Evolutionary conservation across 495 filamentous ascomycete species (phyloP), one percentile per base, ranked within the genome.

Genomic region (Pseudoneurospora amorphoporcata): DNA sequence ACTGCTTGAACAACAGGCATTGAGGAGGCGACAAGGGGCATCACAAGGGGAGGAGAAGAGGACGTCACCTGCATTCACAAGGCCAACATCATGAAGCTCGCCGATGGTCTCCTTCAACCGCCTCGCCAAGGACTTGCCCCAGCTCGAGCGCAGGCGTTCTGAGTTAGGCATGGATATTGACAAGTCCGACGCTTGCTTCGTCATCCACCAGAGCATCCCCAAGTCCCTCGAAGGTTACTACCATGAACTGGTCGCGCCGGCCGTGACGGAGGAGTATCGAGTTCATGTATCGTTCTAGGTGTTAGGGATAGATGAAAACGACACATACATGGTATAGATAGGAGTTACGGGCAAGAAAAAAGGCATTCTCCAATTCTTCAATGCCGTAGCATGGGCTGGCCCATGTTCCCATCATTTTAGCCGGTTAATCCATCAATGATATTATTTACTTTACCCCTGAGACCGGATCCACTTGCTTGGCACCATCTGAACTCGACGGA

Each of bases 61-160:
- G 23, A 23, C 23, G 93, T 98, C 38, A 98, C 94, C 74, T 97
- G 94, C 84, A 97, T 99, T 78, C 96, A 99, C 89, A 99, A 99
- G 87, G 96, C 95, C 80, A 99, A 98, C 87, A 99, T 99, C 86
- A 99, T 99, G 95, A 98, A 99, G 88, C 87, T 99, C 69, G 95
- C 94, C 83, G 95, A 98, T 79, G 95, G 95, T 85, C 91, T 99
- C 73, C 68, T 95, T 98, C 88, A 92, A 97, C 84, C 89, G 90
- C 76, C 90, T 96, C 75, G 93, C 94, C 69, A 91, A 94, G 83
- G 92, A 97, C 79, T 98, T 94, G 83, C 94, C 95, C 65, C 94
- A 93, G 40, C 85, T 99, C 72, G 92, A 97, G 86, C 90, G 91
- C 72, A 95, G 53, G 29, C 7, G 29, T 65, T 37, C 29, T 65